These are phyloP conservation scores for Plantago rigida DNA, from an alignment of 305 asterid species.

Conservation along the genomic window DNA sequence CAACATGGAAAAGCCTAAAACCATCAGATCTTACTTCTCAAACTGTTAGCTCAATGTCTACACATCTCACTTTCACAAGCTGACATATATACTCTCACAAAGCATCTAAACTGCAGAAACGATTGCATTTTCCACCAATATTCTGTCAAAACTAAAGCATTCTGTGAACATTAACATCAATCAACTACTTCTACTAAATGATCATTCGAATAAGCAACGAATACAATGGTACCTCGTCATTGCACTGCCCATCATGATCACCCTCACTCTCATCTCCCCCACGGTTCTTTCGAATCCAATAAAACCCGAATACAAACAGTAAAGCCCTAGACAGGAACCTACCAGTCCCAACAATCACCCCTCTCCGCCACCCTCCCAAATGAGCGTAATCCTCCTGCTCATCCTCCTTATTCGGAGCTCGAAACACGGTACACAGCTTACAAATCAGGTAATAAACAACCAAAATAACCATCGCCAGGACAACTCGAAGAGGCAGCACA, in stretches of 20 bases:
- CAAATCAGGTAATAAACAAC: conserved; percentile 72
- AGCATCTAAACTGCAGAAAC: too few species aligned
- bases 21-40: neutral
- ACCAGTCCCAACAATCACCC: conserved; percentile 54
- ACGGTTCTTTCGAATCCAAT: conserved; percentile 41
- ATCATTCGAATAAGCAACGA: neutral
- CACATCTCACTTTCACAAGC: neutral
- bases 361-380: conserved; percentile 80
- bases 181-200: neutral
- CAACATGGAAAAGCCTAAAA: neutral
- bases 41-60: neutral
- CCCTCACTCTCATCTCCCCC: conserved; percentile 16
- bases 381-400: conserved; percentile 92
- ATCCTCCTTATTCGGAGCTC: conserved; percentile 57
- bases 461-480: conserved; percentile 38
- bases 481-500: conserved; percentile 57
- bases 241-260: conserved; percentile 24
- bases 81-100: neutral
- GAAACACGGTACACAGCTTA: conserved; percentile 66
- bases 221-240: conserved; percentile 36
- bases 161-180: neutral
- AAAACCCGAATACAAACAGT: conserved; percentile 79
- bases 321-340: conserved; percentile 52
- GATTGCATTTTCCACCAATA: too few species aligned
- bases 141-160: neutral